Evolutionary conservation across 306 rosid species (phyloP).

Genomic region (Pyrus bretschneideri): DNA sequence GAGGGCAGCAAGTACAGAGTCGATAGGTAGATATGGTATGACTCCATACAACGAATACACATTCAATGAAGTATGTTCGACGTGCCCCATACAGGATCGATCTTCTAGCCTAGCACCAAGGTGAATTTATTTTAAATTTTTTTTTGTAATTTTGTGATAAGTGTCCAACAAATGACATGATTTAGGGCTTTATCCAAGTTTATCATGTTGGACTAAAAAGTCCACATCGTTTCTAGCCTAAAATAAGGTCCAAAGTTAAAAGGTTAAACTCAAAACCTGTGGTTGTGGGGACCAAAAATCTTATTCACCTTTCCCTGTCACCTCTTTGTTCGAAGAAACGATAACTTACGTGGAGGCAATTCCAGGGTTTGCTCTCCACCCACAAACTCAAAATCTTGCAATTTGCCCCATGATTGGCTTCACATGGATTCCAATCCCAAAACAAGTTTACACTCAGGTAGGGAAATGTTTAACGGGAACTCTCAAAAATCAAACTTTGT

Average conservation of each 20-base stretch:
- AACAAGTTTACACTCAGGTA: not conserved
- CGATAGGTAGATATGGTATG: too few relatives aligned
- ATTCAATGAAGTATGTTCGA: not conserved
- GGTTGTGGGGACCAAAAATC: slow-evolving; percentile 16
- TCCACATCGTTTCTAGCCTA: slow-evolving; percentile 6
- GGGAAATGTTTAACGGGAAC: too few relatives aligned
- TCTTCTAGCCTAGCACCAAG: not conserved
- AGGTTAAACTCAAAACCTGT: not conserved
- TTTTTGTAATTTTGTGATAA: too few relatives aligned
- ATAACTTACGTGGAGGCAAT: slow-evolving; percentile 13
- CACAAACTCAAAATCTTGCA: slow-evolving; percentile 24
- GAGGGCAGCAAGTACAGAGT: not conserved
- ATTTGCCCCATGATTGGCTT: slow-evolving; percentile 48
- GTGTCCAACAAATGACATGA: not conserved
- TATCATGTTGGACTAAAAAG: not conserved
- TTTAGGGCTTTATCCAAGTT: not conserved
- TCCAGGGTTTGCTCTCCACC: slow-evolving; percentile 27
- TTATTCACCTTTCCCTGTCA: not conserved
- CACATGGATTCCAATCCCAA: slow-evolving; percentile 46
- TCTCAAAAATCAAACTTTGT: too few relatives aligned
- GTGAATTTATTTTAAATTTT: not conserved
- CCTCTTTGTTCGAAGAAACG: not conserved
- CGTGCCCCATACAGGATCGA: not conserved
- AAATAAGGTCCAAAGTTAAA: slow-evolving; percentile 19
- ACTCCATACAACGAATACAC: too few relatives aligned